A percentile compares a stretch with the other conserved stretches of the same genome.
Conservation (phyloP, 495 filamentous ascomycete species). For the Podospora bellae-mahoneyi region DNA sequence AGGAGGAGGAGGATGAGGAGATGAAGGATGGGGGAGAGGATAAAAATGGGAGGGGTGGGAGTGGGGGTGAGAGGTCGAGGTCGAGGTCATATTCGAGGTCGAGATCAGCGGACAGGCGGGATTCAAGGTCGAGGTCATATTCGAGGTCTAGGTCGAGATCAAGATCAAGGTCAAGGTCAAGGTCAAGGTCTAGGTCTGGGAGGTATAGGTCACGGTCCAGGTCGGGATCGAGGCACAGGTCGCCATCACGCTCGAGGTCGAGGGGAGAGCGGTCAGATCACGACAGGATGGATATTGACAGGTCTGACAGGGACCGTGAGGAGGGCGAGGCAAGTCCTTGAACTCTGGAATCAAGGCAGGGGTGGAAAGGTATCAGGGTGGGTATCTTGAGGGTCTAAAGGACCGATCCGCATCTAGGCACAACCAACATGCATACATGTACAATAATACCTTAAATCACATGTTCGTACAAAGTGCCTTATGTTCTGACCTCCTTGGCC, state of each 20-base stretch:
- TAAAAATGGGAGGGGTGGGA: conserved; percentile 30
- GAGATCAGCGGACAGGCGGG: conserved; percentile 14
- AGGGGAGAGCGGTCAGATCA: conserved; percentile 23
- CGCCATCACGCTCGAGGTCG: conserved; percentile 9
- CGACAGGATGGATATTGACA: conserved; percentile 40
- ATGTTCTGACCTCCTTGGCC: conserved; percentile 21
- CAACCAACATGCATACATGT: neutral
- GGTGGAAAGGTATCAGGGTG: neutral
- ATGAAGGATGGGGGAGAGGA: conserved; percentile 35
- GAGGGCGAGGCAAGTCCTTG: conserved; percentile 15
- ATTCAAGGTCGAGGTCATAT: conserved; percentile 15
- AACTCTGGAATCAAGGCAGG: neutral
- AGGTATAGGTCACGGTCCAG: conserved; percentile 18
- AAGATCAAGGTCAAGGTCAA: conserved; percentile 26
- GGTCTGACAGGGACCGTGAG: conserved; percentile 11
- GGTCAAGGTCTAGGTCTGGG: conserved; percentile 21
- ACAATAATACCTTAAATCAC: neutral
- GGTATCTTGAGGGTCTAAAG: neutral
- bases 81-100: conserved; percentile 19
- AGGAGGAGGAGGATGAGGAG: conserved; percentile 49
- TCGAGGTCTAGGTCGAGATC: conserved; percentile 24
- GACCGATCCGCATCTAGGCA: neutral
- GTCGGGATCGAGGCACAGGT: conserved; percentile 17
- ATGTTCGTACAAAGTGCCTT: neutral
- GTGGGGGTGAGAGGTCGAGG: conserved; percentile 24